Base-by-base conservation (phyloP, 2,329 filamentous ascomycete species). In the Curvularia hawaiiensis region DNA sequence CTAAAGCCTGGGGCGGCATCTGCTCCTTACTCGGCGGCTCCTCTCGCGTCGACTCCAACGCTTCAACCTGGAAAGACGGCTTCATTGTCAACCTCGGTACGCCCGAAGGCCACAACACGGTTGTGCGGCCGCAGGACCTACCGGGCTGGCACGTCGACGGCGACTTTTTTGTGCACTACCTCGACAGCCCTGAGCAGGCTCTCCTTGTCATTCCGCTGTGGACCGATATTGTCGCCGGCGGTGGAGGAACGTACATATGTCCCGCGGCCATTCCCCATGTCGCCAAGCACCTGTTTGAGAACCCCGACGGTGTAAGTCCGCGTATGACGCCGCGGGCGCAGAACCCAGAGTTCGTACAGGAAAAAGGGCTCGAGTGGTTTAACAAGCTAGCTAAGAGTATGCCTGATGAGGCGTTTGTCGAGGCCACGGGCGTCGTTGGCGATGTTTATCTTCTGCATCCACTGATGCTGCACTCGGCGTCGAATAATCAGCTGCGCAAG, bases 91-190 rank as follows among this genome's bases (percentile, higher is more conserved):
- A 90, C 73, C 80, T 90, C 8, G 88, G 88, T 12, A 85, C 80
- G 3, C 70, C 72, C 1, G 69, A 80, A 50, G 77, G 77, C 47
- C 82, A 84, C 58, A 81, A 82, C 5, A 79, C 78, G 49, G 78
- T 80, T 9, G 73, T 82, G 3, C 74, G 79, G 35, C 85, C 85
- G 0, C 78, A 81, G 50, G 80, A 85, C 0, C 76, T 89, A 22
- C 67, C 78, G 8, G 79, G 79, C 22, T 90, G 88, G 88, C 88
- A 90, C 73, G 85, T 89, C 18, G 88, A 90, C 73, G 88, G 88
- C 9, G 88, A 90, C 64, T 90, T 89, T 73, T 90, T 90, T 70
- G 81, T 88, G 5, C 88, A 90, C 76, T 91, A 87, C 63, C 82
- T 91, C 35, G 88, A 90, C 69, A 88, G 84, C 20, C 85, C 85